These are phyloP conservation scores for Populus tremula DNA, from an alignment of 345 rosid species.

Conservation along the genomic window DNA sequence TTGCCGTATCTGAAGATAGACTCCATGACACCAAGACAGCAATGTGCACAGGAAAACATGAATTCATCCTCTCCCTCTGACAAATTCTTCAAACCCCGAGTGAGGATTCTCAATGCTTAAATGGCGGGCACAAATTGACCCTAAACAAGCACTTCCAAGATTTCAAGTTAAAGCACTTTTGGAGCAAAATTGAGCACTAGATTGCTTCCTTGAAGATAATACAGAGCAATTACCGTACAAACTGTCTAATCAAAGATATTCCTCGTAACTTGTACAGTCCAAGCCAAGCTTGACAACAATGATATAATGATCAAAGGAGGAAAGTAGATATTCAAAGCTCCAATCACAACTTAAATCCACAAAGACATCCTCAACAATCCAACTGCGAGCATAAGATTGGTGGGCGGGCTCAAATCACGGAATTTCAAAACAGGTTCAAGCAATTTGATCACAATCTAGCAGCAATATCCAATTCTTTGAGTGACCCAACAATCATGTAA, in stretches of 20 bases:
- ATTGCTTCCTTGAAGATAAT: too few species aligned
- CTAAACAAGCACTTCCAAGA: slow-evolving; percentile 93
- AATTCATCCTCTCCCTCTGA: slow-evolving; percentile 96
- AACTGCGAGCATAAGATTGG: slow-evolving; percentile 66
- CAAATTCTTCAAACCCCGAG: slow-evolving; percentile 66
- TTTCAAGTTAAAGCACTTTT: slow-evolving; percentile 76
- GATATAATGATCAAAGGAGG: slow-evolving; percentile 56
- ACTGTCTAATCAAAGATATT: slow-evolving; percentile 74
- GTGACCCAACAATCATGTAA: slow-evolving; percentile 87
- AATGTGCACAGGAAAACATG: slow-evolving; percentile 95
- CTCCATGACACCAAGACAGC: slow-evolving; percentile 78
- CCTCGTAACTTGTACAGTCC: slow-evolving; percentile 91
- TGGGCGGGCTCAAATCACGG: slow-evolving; percentile 63
- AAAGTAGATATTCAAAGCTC: slow-evolving; percentile 63
- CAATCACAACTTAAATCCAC: slow-evolving; percentile 80
- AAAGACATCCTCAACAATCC: slow-evolving; percentile 97
- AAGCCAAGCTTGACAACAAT: slow-evolving; percentile 53
- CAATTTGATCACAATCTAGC: slow-evolving; percentile 51
- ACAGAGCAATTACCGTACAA: slow-evolving; percentile 43
- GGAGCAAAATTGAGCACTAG: too few species aligned
- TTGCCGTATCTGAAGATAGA: slow-evolving; percentile 73
- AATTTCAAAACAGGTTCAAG: slow-evolving; percentile 71
- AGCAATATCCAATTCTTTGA: slow-evolving; percentile 58
- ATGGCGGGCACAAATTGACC: slow-evolving; percentile 81
- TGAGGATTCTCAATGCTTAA: slow-evolving; percentile 75